These are phyloP conservation scores for Talaromyces amestolkiae DNA, from an alignment of 2,329 filamentous ascomycete genomes.

Conservation along the genomic window DNA sequence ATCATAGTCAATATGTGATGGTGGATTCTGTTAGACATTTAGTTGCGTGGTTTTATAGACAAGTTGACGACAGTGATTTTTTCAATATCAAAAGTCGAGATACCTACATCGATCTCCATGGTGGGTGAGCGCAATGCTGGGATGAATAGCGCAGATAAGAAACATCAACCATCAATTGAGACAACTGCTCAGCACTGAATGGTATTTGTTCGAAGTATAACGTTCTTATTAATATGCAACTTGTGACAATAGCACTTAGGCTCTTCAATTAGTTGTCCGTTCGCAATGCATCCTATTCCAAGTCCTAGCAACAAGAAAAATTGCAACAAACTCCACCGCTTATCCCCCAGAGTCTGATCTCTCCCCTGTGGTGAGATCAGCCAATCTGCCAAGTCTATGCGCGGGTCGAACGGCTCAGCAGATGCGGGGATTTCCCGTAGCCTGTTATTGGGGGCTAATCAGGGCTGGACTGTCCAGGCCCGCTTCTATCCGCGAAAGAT, in stretches of 20 bases:
- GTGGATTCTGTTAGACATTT: background rate
- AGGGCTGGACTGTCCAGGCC: background rate
- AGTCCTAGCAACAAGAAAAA: background rate
- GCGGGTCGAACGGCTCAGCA: background rate
- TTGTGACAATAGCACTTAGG: background rate
- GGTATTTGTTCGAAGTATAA: background rate
- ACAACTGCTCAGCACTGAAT: background rate
- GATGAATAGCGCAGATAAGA: background rate
- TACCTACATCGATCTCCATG: background rate
- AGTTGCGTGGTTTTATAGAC: background rate
- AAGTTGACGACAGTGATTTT: background rate
- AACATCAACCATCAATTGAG: background rate
- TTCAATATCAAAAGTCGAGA: background rate
- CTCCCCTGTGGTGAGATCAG: background rate
- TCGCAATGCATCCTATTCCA: background rate
- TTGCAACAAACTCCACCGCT: background rate
- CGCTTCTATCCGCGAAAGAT: background rate
- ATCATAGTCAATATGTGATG: background rate
- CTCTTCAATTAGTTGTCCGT: background rate
- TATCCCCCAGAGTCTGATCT: background rate
- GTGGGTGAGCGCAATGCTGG: background rate
- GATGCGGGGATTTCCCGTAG: background rate
- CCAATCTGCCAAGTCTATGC: background rate
- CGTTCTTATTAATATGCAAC: background rate
- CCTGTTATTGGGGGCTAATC: background rate